These are phyloP conservation scores for Aquilaria agallochum DNA, from an alignment of 441 rosid genomes.

Conservation along the genomic window DNA sequence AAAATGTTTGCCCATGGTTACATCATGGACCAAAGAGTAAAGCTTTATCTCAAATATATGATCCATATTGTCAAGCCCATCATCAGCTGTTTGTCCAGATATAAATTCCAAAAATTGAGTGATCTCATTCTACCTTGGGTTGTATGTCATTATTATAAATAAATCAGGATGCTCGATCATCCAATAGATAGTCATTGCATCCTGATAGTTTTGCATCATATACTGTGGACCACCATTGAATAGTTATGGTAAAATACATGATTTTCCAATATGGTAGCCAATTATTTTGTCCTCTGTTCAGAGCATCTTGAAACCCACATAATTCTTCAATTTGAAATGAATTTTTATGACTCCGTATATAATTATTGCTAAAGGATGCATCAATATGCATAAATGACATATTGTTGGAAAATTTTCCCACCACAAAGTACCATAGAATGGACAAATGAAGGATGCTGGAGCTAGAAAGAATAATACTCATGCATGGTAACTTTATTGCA, in stretches of 20 bases:
- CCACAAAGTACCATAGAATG: background rate
- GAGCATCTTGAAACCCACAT: background rate
- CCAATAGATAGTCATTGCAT: slow-evolving; percentile 1
- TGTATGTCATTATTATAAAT: background rate
- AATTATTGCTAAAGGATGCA: background rate
- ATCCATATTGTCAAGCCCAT: background rate
- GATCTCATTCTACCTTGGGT: background rate
- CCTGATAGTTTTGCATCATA: background rate
- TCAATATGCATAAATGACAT: slow-evolving; percentile 3
- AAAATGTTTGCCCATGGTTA: background rate
- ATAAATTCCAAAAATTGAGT: background rate
- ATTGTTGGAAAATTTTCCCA: slow-evolving; percentile 9
- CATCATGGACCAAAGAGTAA: background rate
- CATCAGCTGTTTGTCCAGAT: background rate
- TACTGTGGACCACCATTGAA: background rate
- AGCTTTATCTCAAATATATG: slow-evolving; percentile 8
- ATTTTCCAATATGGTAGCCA: background rate
- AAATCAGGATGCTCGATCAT: background rate
- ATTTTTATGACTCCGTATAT: background rate
- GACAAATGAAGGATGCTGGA: background rate
- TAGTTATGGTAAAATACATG: background rate
- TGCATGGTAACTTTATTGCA: background rate
- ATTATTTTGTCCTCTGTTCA: background rate
- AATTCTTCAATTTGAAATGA: background rate
- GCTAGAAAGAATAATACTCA: background rate